These are phyloP conservation scores for Ophiostoma montium DNA, from an alignment of 2,329 filamentous ascomycete genomes.

Conservation along the genomic window DNA sequence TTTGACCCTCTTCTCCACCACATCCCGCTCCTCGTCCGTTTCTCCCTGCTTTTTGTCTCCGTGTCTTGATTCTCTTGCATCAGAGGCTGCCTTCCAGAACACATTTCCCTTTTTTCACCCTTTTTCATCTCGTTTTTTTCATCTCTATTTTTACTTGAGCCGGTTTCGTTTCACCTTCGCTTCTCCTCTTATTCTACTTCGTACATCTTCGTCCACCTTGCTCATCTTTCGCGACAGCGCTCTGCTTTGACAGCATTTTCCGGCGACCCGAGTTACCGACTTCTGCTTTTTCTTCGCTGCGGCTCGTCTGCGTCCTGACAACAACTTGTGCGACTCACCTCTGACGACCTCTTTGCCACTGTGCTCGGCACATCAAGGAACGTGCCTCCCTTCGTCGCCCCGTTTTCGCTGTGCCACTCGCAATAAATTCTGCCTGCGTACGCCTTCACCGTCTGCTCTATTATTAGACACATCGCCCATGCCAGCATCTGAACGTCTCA, in stretches of 20 bases:
- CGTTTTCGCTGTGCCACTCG: too few species aligned
- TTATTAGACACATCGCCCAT: constrained; percentile 4
- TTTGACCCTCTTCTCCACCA: neutral
- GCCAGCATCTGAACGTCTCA: constrained; percentile 1
- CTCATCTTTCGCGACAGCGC: neutral
- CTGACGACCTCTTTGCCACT: too few species aligned
- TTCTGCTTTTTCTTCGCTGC: neutral
- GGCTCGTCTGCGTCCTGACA: too few species aligned
- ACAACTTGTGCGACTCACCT: too few species aligned
- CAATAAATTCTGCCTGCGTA: too few species aligned
- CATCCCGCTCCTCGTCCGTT: neutral
- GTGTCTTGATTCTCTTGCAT: too few species aligned
- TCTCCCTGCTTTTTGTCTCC: too few species aligned
- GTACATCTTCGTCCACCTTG: neutral
- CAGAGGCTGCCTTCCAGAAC: too few species aligned
- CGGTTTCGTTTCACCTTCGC: neutral
- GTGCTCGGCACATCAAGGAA: too few species aligned
- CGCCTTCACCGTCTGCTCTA: neutral
- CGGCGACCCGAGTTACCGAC: neutral
- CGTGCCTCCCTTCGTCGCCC: too few species aligned
- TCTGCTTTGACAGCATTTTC: neutral
- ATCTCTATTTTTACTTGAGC: neutral
- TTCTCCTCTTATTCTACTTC: neutral
- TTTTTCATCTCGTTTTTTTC: too few species aligned
- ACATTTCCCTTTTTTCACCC: neutral